These are phyloP conservation scores for Suillus alpinus DNA, from an alignment of 768 basidiomycete genomes.

Conservation along the genomic window DNA sequence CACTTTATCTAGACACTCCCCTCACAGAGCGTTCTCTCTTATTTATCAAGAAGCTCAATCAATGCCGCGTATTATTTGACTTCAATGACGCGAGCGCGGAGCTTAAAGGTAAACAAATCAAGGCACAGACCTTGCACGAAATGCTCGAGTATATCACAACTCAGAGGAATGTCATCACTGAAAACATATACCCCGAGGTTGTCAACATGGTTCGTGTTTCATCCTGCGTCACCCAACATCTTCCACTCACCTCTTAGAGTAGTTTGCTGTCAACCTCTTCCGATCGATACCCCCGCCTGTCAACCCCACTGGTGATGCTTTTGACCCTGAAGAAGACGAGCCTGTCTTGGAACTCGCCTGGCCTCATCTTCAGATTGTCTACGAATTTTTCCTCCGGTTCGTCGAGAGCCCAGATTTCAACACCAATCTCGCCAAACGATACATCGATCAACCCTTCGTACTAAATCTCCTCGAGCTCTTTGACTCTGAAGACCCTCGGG, in stretches of 20 bases:
- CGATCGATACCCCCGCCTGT: constrained; percentile 99
- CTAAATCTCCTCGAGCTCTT: constrained; percentile 96
- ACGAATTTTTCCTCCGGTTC: constrained; percentile 99
- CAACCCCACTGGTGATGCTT: constrained; percentile 97
- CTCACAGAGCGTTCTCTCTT: constrained; percentile 84
- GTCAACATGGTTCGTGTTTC: constrained; percentile 82
- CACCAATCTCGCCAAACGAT: constrained; percentile 95
- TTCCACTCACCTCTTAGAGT: constrained; percentile 9
- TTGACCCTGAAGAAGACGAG: constrained; percentile 99
- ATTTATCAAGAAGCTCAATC: constrained; percentile 92
- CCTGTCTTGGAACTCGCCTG: constrained; percentile 98
- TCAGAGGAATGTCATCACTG: constrained; percentile 93
- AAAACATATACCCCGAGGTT: constrained; percentile 97
- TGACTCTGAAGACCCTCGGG: constrained; percentile 97
- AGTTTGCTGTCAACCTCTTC: constrained; percentile 99
- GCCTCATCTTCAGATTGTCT: constrained; percentile 99
- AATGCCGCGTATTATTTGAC: constrained; percentile 96
- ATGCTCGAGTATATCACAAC: constrained; percentile 99
- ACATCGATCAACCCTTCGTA: constrained; percentile 95
- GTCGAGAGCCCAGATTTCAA: constrained; percentile 98
- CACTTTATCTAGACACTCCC: constrained; percentile 66
- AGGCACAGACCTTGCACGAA: constrained; percentile 95
- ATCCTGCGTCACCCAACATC: constrained; percentile 4
- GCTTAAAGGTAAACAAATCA: constrained; percentile 96
- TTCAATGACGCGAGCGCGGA: constrained; percentile 98